Conservation (phyloP, 345 rosid species). For the Camelina sativa region DNA sequence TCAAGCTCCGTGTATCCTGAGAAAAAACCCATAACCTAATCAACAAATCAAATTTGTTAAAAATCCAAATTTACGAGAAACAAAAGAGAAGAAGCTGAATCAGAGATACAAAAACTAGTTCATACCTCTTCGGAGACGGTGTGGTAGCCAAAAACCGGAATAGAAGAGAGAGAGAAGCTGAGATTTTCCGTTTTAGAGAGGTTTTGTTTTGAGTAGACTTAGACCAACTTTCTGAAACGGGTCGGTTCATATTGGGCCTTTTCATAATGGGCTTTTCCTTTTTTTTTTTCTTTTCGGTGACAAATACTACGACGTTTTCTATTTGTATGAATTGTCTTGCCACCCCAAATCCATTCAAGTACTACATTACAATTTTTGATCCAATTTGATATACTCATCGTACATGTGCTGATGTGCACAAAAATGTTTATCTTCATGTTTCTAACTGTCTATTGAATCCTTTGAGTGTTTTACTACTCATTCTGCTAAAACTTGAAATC, state of each 20-base stretch:
- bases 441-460: neutral
- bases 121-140: constrained; percentile 18
- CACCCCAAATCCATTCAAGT: neutral
- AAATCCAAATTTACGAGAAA: constrained; percentile 12
- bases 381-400: neutral
- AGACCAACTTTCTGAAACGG: constrained; percentile 18
- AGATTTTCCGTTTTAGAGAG: neutral
- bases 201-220: neutral
- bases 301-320: no score
- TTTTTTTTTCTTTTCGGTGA: neutral
- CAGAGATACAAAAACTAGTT: neutral
- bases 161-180: neutral
- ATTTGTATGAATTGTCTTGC: neutral
- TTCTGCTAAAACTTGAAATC: neutral
- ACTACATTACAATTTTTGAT: neutral
- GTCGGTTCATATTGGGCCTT: constrained; percentile 24
- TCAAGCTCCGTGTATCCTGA: constrained; percentile 32
- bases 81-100: constrained; percentile 23
- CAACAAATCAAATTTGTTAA: constrained; percentile 21
- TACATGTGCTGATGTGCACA: neutral
- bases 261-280: neutral
- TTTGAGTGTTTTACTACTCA: neutral
- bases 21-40: constrained; percentile 29
- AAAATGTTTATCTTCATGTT: neutral
- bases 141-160: constrained; percentile 1